A percentile compares a stretch with the other conserved stretches of the same genome.
These are phyloP conservation scores for Rosellinia necatrix DNA, from an alignment of 2,329 filamentous ascomycete genomes.

Conservation along the genomic window DNA sequence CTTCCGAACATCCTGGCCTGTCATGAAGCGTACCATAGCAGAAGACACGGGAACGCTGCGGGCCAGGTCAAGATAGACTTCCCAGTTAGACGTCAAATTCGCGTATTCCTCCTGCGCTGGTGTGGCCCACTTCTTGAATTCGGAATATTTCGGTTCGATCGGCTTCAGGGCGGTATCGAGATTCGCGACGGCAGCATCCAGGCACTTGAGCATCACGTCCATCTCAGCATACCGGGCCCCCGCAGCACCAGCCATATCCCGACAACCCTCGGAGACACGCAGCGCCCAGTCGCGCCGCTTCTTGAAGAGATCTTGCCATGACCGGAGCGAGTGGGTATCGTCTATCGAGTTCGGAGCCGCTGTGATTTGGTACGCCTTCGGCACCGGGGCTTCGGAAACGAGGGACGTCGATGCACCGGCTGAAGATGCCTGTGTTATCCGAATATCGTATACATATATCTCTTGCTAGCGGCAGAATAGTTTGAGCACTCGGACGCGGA, in stretches of 20 bases:
- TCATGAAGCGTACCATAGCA: conserved; percentile 70
- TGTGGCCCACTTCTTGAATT: conserved; percentile 71
- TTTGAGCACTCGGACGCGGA: conserved; percentile 15
- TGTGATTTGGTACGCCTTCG: conserved; percentile 61
- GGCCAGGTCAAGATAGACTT: conserved; percentile 69
- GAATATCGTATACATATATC: conserved; percentile 89
- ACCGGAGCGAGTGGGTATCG: conserved; percentile 76
- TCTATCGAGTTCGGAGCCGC: conserved; percentile 81
- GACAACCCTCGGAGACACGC: conserved; percentile 70
- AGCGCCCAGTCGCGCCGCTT: conserved; percentile 80
- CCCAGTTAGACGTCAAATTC: conserved; percentile 67
- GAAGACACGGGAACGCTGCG: conserved; percentile 66
- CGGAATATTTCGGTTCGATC: conserved; percentile 72
- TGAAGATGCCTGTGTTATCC: conserved; percentile 65
- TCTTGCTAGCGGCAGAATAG: conserved; percentile 64
- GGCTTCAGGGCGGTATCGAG: conserved; percentile 74
- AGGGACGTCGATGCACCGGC: conserved; percentile 49
- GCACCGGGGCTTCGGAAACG: conserved; percentile 55
- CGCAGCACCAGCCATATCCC: conserved; percentile 64
- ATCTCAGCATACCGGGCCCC: conserved; percentile 73
- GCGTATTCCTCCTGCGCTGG: conserved; percentile 71
- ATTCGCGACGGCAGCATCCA: conserved; percentile 86
- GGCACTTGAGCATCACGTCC: conserved; percentile 75
- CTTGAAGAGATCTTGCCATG: conserved; percentile 89
- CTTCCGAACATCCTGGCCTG: conserved; percentile 50